Conservation (phyloP, 106 monocot genomes). For the Posidonia australis region DNA sequence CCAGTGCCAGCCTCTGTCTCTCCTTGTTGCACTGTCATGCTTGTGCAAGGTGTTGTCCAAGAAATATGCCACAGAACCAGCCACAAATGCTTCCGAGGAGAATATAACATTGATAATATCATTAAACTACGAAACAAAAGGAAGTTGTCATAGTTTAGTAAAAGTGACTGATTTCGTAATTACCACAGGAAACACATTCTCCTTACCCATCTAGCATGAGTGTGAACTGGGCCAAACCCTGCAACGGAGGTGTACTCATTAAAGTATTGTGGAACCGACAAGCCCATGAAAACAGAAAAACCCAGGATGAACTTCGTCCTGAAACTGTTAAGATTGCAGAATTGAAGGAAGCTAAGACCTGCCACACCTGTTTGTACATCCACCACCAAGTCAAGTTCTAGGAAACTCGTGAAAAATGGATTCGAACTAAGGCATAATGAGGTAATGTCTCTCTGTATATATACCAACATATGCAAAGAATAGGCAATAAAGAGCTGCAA, state of each 20-base stretch:
- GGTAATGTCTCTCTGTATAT: conserved; percentile 1
- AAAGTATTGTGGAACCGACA: conserved; percentile 97
- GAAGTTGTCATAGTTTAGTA: background rate
- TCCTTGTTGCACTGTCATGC: conserved; percentile 25
- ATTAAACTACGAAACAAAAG: conserved; percentile 39
- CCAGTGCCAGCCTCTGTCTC: conserved; percentile 60
- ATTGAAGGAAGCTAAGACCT: conserved; percentile 84
- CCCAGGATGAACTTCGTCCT: conserved; percentile 91
- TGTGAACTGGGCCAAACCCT: conserved; percentile 90
- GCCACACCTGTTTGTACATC: conserved; percentile 44
- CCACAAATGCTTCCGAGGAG: conserved; percentile 66
- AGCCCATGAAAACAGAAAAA: conserved; percentile 82
- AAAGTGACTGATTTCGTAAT: background rate
- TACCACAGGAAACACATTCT: background rate
- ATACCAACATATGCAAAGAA: conserved; percentile 97
- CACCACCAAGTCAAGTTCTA: background rate
- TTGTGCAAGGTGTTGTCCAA: conserved; percentile 61
- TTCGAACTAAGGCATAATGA: background rate
- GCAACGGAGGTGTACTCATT: conserved; percentile 97
- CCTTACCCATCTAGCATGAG: conserved; percentile 77
- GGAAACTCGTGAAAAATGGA: background rate
- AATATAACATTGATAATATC: conserved; percentile 69
- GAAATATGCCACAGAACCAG: conserved; percentile 47
- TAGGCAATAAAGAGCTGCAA: conserved; percentile 90
- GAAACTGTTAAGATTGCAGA: conserved; percentile 97